A percentile compares a stretch with the other conserved stretches of the same genome.
These are phyloP conservation scores for Barbarea vulgaris DNA, from an alignment of 345 rosid species.

Conservation along the genomic window DNA sequence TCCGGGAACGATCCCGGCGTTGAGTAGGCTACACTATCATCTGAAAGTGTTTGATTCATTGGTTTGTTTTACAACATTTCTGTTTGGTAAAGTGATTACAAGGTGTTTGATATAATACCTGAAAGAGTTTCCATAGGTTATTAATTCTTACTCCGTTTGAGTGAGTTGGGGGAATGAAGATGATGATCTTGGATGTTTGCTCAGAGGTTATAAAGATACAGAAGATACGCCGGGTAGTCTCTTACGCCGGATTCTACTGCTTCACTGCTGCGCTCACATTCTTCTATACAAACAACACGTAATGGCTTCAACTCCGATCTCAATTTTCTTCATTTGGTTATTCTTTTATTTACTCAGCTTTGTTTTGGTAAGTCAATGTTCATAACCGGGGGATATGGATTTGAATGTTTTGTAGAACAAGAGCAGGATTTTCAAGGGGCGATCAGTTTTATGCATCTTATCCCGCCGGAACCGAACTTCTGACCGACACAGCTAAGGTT, in stretches of 20 bases:
- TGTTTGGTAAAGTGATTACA: not conserved
- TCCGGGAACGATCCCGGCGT: too few relatives aligned
- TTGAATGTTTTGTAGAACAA: conserved; percentile 56
- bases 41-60: too few relatives aligned
- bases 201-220: conserved; percentile 73
- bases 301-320: conserved; percentile 29
- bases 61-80: too few relatives aligned
- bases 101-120: conserved; percentile 32
- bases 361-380: not conserved
- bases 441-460: conserved; percentile 92
- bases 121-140: not conserved
- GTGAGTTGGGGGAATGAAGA: not conserved
- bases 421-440: conserved; percentile 86
- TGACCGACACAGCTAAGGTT: conserved; percentile 79
- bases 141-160: not conserved
- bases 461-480: conserved; percentile 92
- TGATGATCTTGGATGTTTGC: conserved; percentile 49
- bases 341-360: not conserved
- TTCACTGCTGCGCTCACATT: conserved; percentile 61
- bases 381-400: not conserved
- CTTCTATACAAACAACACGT: conserved; percentile 87
- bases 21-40: too few relatives aligned
- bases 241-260: conserved; percentile 74
- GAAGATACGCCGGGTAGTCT: conserved; percentile 72
- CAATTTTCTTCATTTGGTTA: not conserved